These are phyloP conservation scores for Kewa caespitosa DNA, from an alignment of 179 eudicot species.

Conservation along the genomic window DNA sequence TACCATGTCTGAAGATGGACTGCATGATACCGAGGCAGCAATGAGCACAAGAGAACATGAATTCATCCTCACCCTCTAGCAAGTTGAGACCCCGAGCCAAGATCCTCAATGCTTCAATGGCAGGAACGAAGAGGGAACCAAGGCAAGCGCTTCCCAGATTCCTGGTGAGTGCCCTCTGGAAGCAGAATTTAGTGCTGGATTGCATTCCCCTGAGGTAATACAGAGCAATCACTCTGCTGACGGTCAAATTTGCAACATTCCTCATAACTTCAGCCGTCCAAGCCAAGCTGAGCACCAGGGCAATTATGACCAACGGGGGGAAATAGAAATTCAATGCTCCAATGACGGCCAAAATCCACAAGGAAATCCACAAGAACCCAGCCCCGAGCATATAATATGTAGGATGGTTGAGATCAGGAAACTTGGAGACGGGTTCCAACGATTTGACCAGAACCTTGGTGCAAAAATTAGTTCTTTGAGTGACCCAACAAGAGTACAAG, in stretches of 20 bases:
- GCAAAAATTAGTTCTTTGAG: conserved; percentile 63
- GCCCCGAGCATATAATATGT: conserved; percentile 77
- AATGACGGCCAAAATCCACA: conserved; percentile 87
- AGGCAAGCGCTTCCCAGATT: conserved; percentile 92
- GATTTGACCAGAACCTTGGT: conserved; percentile 61
- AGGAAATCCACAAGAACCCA: conserved; percentile 89
- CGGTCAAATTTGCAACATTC: conserved; percentile 84
- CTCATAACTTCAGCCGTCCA: conserved; percentile 97
- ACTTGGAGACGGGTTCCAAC: conserved; percentile 77
- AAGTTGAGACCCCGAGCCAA: conserved; percentile 81
- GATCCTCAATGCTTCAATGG: conserved; percentile 82
- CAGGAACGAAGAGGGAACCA: conserved; percentile 85
- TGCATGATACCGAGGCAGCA: conserved; percentile 83
- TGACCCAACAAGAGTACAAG: conserved; percentile 86
- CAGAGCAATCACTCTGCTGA: conserved; percentile 79
- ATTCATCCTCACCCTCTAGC: conserved; percentile 95
- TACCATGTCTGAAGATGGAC: conserved; percentile 73
- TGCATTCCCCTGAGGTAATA: conserved; percentile 94
- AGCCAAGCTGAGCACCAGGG: conserved; percentile 62
- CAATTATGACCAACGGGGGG: conserved; percentile 62
- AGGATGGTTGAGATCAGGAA: conserved; percentile 69
- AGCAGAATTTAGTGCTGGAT: conserved; percentile 73
- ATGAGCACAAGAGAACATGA: conserved; percentile 98
- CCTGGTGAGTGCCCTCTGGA: conserved; percentile 75
- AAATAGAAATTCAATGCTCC: conserved; percentile 80